Conservation (phyloP, 1,139 yeast genomes). For the Suhomyces anneliseae region DNA sequence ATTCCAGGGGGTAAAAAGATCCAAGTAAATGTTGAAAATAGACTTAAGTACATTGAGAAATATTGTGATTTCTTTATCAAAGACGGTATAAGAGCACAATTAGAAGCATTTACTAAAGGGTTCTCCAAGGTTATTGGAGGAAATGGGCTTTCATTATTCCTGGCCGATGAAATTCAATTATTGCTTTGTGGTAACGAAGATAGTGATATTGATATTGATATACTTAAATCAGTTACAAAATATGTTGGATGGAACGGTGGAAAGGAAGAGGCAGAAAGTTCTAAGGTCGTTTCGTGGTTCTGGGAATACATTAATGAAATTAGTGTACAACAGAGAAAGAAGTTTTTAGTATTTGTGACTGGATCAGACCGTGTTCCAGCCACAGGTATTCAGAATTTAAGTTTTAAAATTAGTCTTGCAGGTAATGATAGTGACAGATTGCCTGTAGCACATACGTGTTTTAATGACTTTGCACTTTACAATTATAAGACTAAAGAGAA, state of each 20-base stretch:
- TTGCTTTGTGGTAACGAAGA: conserved; percentile 75
- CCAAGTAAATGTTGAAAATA: conserved; percentile 56
- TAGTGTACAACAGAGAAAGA: conserved; percentile 52
- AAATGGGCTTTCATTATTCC: conserved; percentile 72
- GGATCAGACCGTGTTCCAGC: conserved; percentile 94
- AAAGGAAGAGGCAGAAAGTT: conserved; percentile 33
- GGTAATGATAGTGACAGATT: conserved; percentile 55
- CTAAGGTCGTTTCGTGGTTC: conserved; percentile 66
- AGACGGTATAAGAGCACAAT: conserved; percentile 52
- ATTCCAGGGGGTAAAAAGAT: conserved; percentile 55
- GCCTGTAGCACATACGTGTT: conserved; percentile 92
- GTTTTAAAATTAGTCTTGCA: conserved; percentile 58
- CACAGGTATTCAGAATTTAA: conserved; percentile 76
- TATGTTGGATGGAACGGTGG: conserved; percentile 60
- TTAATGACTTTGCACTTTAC: conserved; percentile 80
- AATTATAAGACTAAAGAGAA: conserved; percentile 57
- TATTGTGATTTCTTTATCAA: conserved; percentile 63
- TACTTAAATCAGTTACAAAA: conserved; percentile 68
- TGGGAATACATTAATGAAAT: conserved; percentile 69
- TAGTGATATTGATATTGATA: conserved; percentile 63
- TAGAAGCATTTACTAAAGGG: conserved; percentile 63
- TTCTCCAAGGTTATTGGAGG: conserved; percentile 78
- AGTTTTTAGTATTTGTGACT: conserved; percentile 72
- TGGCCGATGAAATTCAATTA: conserved; percentile 77
- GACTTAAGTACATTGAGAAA: conserved; percentile 57